Evolutionary conservation across 2,329 filamentous ascomycete species (phyloP), one percentile per base, ranked within the genome.

Genomic region (Pochonia chlamydosporia): DNA sequence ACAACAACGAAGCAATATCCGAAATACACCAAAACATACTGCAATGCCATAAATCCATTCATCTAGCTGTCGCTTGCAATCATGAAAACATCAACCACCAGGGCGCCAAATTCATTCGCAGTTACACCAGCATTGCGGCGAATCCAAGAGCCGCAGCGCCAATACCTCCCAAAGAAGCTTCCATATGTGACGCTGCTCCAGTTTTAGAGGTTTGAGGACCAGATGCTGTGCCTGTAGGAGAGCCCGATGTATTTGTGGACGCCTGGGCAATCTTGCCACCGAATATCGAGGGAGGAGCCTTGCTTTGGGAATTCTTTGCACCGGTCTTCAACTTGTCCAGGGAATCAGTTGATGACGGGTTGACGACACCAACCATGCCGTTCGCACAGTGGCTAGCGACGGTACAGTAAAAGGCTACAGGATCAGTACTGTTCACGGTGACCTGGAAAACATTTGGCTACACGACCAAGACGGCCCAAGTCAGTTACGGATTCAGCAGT

Each of bases 321-420:
- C 43, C 25, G 21, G 23, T 47, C 45, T 48, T 52, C 49, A 51
- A 58, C 20, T 44, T 42, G 13, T 50, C 47, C 18, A 59, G 54
- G 8, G 54, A 57, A 48, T 54, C 42, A 18, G 54, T 45, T 18
- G 43, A 49, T 16, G 49, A 52, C 18, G 56, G 52, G 48, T 63
- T 64, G 49, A 64, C 53, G 36, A 57, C 59, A 25, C 58, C 59
- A 7, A 63, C 54, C 62, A 64, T 63, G 39, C 63, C 62, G 7
- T 30, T 47, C 54, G 60, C 54, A 49, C 63, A 65, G 52, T 65
- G 60, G 16, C 46, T 44, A 16, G 36, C 51, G 41, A 51, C 47
- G 25, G 51, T 53, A 49, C 60, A 65, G 56, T 64, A 65, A 50
- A 60, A 59, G 46, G 60, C 58, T 18, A 61, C 54, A 36, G 62